phyloP scores from a whole-genome alignment of 1,284 basidiomycete genomes.

The Phlebopus sp. region DNA sequence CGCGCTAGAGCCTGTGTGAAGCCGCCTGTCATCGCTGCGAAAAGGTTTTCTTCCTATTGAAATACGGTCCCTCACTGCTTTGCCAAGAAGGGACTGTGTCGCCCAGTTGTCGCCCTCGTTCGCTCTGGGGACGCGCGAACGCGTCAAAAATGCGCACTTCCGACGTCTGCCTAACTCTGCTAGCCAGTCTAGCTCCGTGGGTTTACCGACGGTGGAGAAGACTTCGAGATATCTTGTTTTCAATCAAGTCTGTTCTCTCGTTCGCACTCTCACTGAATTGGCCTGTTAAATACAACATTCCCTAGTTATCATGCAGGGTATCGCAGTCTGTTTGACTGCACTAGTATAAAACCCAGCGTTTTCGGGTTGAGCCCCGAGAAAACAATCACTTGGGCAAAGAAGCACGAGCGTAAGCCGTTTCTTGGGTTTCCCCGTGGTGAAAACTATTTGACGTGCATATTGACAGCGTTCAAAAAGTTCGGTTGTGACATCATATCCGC shows the following conservation, averaged over 20 bases:
- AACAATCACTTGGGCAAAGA: neutral
- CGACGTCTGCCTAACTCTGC: neutral
- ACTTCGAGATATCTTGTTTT: neutral
- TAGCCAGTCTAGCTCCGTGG: neutral
- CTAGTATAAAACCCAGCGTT: neutral
- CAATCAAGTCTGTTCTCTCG: neutral
- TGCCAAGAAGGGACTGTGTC: too few relatives aligned
- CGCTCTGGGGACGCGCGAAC: too few relatives aligned
- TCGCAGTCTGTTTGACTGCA: neutral
- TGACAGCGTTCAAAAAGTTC: neutral
- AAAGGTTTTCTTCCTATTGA: too few relatives aligned
- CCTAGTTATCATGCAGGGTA: neutral
- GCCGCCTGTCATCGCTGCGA: too few relatives aligned
- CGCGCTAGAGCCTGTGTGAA: too few relatives aligned
- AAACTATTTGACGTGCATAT: too few relatives aligned
- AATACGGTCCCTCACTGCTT: too few relatives aligned
- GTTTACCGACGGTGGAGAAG: neutral
- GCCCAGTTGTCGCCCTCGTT: too few relatives aligned
- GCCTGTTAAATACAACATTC: neutral
- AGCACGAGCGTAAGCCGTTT: neutral
- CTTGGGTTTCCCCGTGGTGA: too few relatives aligned
- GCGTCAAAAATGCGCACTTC: neutral
- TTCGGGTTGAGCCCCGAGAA: neutral
- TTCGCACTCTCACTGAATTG: neutral
- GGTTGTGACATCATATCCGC: neutral